Base-by-base conservation (phyloP, 2,329 filamentous ascomycete genomes). In the Endoconidiophora laricicola region DNA sequence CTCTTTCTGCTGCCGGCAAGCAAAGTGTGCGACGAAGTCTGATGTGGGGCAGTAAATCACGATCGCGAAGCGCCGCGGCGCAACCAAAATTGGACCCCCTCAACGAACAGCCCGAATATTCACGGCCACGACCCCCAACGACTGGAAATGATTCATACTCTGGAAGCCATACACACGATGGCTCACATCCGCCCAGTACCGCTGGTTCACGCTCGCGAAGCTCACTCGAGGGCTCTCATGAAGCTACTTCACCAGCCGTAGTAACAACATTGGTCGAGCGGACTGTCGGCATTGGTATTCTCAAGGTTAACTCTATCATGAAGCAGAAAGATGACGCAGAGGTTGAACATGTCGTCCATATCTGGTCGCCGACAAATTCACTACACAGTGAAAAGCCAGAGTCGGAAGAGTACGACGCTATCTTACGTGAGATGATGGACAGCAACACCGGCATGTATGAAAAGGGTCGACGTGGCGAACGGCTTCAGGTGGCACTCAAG, bases 401-500 rank as follows among this genome's bases (percentile, higher is more conserved):
- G 9, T 68, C 74, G 12, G 73, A 70, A 45, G 81, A 79, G 12
- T 90, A 83, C 74, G 78, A 88, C 54, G 75, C 79, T 12, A 62
- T 94, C 44, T 72, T 94, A 50, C 72, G 75, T 36, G 79, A 83
- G 44, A 65, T 94, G n/a, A 70, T 87, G 57, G 76, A 80, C 14
- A 90, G 79, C 60, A 71, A 76, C 33, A 80, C 73, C n/a, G 81
- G 82, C 5, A 75, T 78, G 37, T 93, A 85, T 61, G 80, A 82
- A 58, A 82, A 79, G 59, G 86, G 82, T 20, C 69, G 72, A 49
- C 74, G 76, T 49, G 78, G 86, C 22, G 86, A 90, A 59, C 77
- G 84, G 24, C 66, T 96, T 4, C 83, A 90, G 56, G 69, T 95
- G 1, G 82, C 85, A 54, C 67, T 95, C 12, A 83, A 81, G 57